Base-by-base conservation (phyloP, 805 yeast species). In the Lipomyces kockii region DNA sequence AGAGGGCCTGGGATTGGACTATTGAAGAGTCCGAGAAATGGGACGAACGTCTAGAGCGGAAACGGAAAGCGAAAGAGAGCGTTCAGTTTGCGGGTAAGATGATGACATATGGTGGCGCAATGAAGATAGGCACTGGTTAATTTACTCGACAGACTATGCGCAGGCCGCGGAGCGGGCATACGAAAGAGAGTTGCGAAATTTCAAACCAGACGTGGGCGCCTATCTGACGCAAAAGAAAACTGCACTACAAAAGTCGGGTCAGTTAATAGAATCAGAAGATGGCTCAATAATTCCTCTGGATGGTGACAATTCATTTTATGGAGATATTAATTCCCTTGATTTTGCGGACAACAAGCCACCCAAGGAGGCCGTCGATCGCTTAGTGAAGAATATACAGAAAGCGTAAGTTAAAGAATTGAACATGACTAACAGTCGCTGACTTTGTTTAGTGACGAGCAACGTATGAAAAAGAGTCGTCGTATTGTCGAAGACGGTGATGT, bases 1-100 rank as follows among this genome's bases (percentile, higher is more conserved):
- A 78, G 63, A 79, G 82, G 62, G 84, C 82, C 60, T 80, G 85
- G 84, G 85, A 85, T 64, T 85, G 86, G 78, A 83, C 90, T 0
- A 83, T 88, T 4, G 89, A 86, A 62, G 90, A 90, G 62, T 82
- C 86, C 64, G 89, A 87, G 70, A 79, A 80, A 63, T 89, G 92
- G 92, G 84, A 86, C 29, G 78, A 73, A 35, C 82, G 80, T 62
- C 74, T 77, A 64, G 77, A 73, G 55, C 70, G 72, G 60, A 78
- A 77, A 62, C 71, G 72, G 52, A 70, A 70, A 6, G 77, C 79
- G 7, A 69, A 70, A 5, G 71, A 72, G 11, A 76, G 76, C 25
- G 75, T 82, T 0, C 86, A 84, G 17, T 83, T 83, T 65, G 69
- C 77, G 3, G 77, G 65, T 60, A 49, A 20, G 64, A n/a, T 49